Evolutionary conservation across 1,284 basidiomycete species (phyloP), one percentile per base, ranked within the genome.

Genomic region (Tremellales sp.): DNA sequence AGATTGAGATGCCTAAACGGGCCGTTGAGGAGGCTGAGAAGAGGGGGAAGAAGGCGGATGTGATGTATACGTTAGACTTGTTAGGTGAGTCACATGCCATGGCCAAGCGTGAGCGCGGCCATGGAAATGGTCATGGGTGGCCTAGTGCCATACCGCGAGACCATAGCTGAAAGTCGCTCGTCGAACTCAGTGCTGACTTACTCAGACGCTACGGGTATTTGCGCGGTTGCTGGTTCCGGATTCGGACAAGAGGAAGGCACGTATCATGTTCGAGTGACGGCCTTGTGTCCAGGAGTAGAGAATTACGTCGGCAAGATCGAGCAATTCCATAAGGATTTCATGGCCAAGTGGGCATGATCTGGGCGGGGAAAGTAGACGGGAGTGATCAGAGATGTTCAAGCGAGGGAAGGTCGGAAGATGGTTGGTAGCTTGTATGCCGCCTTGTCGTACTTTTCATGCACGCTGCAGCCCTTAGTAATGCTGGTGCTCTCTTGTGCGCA

Each of bases 201-300:
- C 15, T 2, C 48, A 73, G 74, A 94, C 57, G 81, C 83, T 58
- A 94, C 91, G 0, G 92, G 92, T 26, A 94, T 96, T 61, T 96
- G 91, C 63, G 88, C 89, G 21, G 87, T 96, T 1, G 87, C 90
- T 7, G 92, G 92, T 0, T 85, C 83, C 47, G 92, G 92, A 7
- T 96, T 97, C 66, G 91, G 92, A 2, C 92, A 96, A 77, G 84
- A 81, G 73, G 82, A 84, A 43, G 89, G 86, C 27, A 86, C 90
- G 63, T 84, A 83, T 73, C 91, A 97, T 75, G 86, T 94, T 65
- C 78, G 92, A 39, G 72, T 92, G 70, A 92, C 89, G 11, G 92
- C 89, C 54, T 74, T 93, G 56, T 92, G 88, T 68, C 89, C 87
- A 3, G 72, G 72, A 46, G 89, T 90, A 12, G 90, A 93, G 50